Evolutionary conservation across 768 basidiomycete genomes (phyloP).

Genomic region (Boletus fagicola): DNA sequence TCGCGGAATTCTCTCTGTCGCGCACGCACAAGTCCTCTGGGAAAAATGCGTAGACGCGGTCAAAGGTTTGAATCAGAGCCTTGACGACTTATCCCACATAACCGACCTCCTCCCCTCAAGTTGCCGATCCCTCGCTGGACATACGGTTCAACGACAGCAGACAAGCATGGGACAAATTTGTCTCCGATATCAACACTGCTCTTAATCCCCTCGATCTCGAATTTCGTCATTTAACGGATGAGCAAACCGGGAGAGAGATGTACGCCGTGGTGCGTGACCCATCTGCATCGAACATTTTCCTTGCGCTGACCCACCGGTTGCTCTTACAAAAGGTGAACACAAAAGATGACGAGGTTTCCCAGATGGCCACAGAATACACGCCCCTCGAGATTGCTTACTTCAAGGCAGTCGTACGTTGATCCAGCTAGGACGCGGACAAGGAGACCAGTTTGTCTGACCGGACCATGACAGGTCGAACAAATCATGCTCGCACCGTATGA

Average conservation of each 20-base stretch:
- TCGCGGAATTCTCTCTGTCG: conserved; percentile 61
- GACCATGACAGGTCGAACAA: conserved; percentile 66
- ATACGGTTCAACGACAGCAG: conserved; percentile 41
- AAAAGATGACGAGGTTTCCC: conserved; percentile 78
- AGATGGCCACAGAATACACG: conserved; percentile 81
- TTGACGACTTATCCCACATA: not conserved
- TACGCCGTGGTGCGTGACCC: conserved; percentile 61
- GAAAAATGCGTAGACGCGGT: conserved; percentile 65
- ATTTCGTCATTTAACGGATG: conserved; percentile 61
- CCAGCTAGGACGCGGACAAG: no score
- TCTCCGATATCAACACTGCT: conserved; percentile 56
- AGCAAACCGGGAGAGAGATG: conserved; percentile 59
- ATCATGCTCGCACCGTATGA: conserved; percentile 80
- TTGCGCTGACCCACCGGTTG: not conserved
- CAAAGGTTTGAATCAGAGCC: conserved; percentile 49
- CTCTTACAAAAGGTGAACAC: conserved; percentile 60
- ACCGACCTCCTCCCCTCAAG: conserved; percentile 34
- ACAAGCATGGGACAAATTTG: conserved; percentile 58
- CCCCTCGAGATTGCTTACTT: conserved; percentile 80
- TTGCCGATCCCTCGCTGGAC: conserved; percentile 49
- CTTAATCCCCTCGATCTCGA: conserved; percentile 74
- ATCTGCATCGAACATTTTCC: not conserved
- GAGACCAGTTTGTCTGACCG: not conserved
- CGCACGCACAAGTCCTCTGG: conserved; percentile 66
- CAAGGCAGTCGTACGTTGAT: conserved; percentile 66